These are phyloP conservation scores for Blepharisma japonicum DNA, from an alignment of 73 alveolate species.

Conservation along the genomic window DNA sequence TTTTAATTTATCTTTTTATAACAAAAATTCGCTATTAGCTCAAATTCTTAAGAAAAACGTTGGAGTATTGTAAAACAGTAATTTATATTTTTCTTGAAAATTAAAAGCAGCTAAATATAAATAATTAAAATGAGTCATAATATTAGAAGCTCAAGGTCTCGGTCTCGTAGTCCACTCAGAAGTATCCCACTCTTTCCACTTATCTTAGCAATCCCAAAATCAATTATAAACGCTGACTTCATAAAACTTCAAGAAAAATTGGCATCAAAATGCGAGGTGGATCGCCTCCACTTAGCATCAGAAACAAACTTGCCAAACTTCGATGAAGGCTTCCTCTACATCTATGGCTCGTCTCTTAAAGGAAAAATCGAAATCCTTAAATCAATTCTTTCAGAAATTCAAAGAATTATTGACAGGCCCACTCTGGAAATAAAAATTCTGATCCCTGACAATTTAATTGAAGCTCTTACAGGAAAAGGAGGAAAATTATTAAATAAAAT, in stretches of 20 bases:
- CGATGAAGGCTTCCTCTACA: not conserved
- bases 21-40: too few relatives aligned
- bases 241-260: not conserved
- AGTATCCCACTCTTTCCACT: conserved; percentile 21
- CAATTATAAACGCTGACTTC: not conserved
- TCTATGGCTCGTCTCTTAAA: not conserved
- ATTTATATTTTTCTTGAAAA: too few relatives aligned
- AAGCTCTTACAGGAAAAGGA: not conserved
- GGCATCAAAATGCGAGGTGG: not conserved
- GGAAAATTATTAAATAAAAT: not conserved
- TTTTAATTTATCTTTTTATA: too few relatives aligned
- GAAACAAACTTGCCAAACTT: not conserved
- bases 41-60: too few relatives aligned
- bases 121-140: too few relatives aligned
- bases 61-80: too few relatives aligned
- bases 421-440: not conserved
- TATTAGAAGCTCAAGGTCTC: not conserved
- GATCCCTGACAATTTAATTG: not conserved
- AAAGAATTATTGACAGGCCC: not conserved
- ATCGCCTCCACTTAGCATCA: not conserved
- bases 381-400: not conserved
- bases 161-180: not conserved
- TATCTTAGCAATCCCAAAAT: not conserved
- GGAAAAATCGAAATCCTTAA: not conserved
- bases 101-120: too few relatives aligned